Conservation (phyloP, 257 asterid genomes). For the Linaria vulgaris region DNA sequence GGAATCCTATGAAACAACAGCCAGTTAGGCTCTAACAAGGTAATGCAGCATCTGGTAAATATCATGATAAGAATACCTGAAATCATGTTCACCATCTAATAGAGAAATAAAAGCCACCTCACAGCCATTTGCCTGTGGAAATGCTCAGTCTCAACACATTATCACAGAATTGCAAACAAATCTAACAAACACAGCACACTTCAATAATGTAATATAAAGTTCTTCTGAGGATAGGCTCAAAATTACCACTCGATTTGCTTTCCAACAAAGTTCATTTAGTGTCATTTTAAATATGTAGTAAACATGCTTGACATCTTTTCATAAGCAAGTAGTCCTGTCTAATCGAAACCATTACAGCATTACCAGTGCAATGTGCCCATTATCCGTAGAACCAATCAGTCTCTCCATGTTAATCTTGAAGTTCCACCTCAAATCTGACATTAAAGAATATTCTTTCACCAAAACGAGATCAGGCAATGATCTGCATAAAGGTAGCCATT, state of each 20-base stretch:
- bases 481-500: conserved; percentile 47
- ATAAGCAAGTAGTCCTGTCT: too few relatives aligned
- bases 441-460: conserved; percentile 63
- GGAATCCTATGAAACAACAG: conserved; percentile 55
- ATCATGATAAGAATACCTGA: conserved; percentile 56
- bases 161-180: conserved; percentile 6
- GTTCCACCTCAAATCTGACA: conserved; percentile 74
- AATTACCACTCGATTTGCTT: conserved; percentile 8
- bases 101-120: conserved; percentile 81
- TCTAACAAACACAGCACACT: too few relatives aligned
- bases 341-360: conserved; percentile 26
- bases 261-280: background rate
- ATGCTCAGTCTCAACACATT: conserved; percentile 23
- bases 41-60: conserved; percentile 22
- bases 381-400: conserved; percentile 55
- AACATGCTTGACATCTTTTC: conserved; percentile 16
- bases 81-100: conserved; percentile 60
- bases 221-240: background rate
- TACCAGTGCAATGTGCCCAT: conserved; percentile 73
- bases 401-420: conserved; percentile 72
- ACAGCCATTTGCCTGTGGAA: conserved; percentile 60
- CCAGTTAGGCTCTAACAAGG: conserved; percentile 20
- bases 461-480: conserved; percentile 79
- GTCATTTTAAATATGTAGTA: background rate
- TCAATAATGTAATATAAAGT: background rate